Evolutionary conservation across 805 yeast species (phyloP).

Genomic region (Saccharomyces jurei): DNA sequence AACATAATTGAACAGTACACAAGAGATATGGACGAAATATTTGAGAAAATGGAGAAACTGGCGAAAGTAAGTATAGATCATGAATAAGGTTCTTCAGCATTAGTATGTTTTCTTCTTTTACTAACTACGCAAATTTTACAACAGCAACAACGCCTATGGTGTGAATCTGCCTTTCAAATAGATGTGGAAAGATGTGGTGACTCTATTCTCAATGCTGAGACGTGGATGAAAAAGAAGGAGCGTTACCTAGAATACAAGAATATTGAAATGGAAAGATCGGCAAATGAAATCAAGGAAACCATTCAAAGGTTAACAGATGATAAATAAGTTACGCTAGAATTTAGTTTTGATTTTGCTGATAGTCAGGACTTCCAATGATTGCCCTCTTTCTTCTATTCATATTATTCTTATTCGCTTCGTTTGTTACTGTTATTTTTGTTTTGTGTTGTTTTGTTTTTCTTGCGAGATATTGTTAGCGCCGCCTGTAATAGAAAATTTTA

Average conservation of each 20-base stretch:
- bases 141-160: constrained; percentile 26
- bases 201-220: constrained; percentile 20
- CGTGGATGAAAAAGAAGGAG: constrained; percentile 25
- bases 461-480: neutral
- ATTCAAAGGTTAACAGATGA: constrained; percentile 17
- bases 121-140: neutral
- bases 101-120: neutral
- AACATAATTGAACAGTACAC: constrained; percentile 26
- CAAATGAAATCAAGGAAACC: constrained; percentile 23
- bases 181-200: constrained; percentile 27
- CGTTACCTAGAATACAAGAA: constrained; percentile 16
- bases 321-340: constrained; percentile 1
- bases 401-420: neutral
- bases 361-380: too few relatives aligned
- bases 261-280: constrained; percentile 18
- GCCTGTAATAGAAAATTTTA: neutral
- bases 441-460: neutral
- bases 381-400: neutral
- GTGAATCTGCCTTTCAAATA: constrained; percentile 27
- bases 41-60: constrained; percentile 17
- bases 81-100: neutral
- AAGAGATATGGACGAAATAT: constrained; percentile 17
- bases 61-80: constrained; percentile 16
- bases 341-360: neutral
- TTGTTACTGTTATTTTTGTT: neutral